Percentiles rank a stretch among this genome's conserved stretches.
phyloP scores from a whole-genome alignment of 768 basidiomycete species.

The Mycena metata region DNA sequence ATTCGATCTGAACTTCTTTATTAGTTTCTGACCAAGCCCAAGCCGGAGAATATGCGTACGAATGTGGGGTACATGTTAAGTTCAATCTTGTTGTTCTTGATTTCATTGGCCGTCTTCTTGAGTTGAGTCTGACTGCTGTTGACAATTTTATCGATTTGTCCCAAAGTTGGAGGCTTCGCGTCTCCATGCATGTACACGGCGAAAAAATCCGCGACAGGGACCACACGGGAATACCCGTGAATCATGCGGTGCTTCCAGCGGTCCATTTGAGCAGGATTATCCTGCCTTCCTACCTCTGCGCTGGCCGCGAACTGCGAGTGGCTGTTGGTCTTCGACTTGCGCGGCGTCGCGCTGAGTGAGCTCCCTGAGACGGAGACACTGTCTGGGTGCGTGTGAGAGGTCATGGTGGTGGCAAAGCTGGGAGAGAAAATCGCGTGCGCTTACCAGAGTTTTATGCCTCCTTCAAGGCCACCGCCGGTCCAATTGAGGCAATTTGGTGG shows the following conservation, averaged over 20 bases:
- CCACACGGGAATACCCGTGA: background rate
- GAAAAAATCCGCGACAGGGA: conserved; percentile 1
- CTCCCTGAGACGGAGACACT: no score
- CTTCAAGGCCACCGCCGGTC: no score
- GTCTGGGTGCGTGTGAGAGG: no score
- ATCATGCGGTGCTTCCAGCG: background rate
- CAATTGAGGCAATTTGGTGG: no score
- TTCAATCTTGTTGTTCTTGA: background rate
- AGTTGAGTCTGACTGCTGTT: background rate
- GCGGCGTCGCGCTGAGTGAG: no score
- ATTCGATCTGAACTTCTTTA: background rate
- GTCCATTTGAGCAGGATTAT: no score
- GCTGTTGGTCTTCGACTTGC: no score
- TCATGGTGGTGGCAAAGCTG: no score
- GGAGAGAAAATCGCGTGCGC: no score
- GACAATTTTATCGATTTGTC: background rate
- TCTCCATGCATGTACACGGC: conserved; percentile 9
- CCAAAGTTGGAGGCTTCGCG: background rate
- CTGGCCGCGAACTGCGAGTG: no score
- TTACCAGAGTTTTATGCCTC: no score
- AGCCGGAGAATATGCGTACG: background rate
- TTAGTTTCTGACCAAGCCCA: background rate
- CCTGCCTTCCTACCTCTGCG: no score
- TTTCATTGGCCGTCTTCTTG: background rate
- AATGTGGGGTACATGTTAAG: background rate